These are phyloP conservation scores for Collybia nuda DNA, from an alignment of 768 basidiomycete genomes.

Conservation along the genomic window DNA sequence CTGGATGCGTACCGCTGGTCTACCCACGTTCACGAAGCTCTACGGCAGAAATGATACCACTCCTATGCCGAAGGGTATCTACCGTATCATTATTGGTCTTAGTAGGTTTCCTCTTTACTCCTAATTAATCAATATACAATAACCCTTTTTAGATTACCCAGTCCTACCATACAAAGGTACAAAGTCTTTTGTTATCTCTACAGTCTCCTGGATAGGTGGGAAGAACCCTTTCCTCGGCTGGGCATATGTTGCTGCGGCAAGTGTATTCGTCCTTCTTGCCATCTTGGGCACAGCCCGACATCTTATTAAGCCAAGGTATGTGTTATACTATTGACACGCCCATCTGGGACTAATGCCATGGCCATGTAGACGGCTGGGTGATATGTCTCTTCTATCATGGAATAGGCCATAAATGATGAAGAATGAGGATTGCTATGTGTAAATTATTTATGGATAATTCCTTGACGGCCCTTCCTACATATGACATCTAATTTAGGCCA, in stretches of 20 bases:
- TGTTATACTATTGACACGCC: not conserved
- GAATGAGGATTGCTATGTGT: constrained; percentile 5
- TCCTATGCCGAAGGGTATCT: constrained; percentile 68
- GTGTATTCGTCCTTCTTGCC: constrained; percentile 85
- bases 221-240: constrained; percentile 98
- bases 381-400: constrained; percentile 88
- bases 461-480: constrained; percentile 1
- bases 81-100: constrained; percentile 73
- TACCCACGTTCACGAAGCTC: constrained; percentile 96
- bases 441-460: constrained; percentile 11
- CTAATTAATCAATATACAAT: not conserved
- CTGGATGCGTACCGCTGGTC: constrained; percentile 98
- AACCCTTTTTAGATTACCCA: constrained; percentile 74
- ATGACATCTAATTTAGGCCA: not conserved
- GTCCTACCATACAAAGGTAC: constrained; percentile 90
- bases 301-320: constrained; percentile 86
- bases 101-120: constrained; percentile 55
- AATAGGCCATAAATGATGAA: constrained; percentile 46
- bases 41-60: constrained; percentile 88
- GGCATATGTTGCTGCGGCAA: constrained; percentile 92
- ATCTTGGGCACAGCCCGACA: constrained; percentile 89
- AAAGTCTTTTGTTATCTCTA: constrained; percentile 95
- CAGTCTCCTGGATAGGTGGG: constrained; percentile 98
- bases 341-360: too few relatives aligned
- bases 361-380: constrained; percentile 67